A percentile compares a stretch with the other conserved stretches of the same genome.
Conservation (phyloP, 2,329 filamentous ascomycete genomes). For the Diplocarpon mali region DNA sequence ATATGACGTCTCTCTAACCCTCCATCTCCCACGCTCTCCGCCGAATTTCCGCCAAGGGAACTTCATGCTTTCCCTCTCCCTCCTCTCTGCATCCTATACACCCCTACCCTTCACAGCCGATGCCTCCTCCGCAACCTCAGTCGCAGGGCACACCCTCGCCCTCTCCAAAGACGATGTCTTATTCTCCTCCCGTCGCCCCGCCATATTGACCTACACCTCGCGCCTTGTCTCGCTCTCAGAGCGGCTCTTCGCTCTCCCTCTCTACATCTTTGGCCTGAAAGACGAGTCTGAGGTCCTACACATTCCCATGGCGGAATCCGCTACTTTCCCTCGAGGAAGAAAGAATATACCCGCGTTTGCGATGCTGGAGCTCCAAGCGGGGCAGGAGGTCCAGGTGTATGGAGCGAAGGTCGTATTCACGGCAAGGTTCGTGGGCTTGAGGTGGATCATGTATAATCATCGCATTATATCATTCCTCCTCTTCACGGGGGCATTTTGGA, state of each 20-base stretch:
- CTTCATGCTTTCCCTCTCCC: conserved; percentile 81
- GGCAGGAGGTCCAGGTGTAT: conserved; percentile 67
- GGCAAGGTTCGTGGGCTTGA: conserved; percentile 64
- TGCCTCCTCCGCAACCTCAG: conserved; percentile 9
- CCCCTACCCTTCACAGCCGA: conserved; percentile 17
- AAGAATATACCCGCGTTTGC: conserved; percentile 37
- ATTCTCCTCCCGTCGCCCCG: conserved; percentile 58
- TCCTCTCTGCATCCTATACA: conserved; percentile 41
- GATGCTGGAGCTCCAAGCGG: conserved; percentile 33
- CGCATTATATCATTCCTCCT: conserved; percentile 56
- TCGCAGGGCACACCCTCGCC: background rate
- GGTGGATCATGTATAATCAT: conserved; percentile 82
- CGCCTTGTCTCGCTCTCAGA: conserved; percentile 55
- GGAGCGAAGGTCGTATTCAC: conserved; percentile 54
- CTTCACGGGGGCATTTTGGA: conserved; percentile 67
- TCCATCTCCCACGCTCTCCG: conserved; percentile 69
- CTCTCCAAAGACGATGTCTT: conserved; percentile 33
- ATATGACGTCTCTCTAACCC: conserved; percentile 71
- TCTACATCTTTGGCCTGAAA: conserved; percentile 56
- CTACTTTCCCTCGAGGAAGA: conserved; percentile 44
- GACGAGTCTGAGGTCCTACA: conserved; percentile 52
- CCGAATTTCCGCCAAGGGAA: conserved; percentile 71
- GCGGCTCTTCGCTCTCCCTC: conserved; percentile 52
- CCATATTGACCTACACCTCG: conserved; percentile 68
- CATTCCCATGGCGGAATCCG: conserved; percentile 62